These are phyloP conservation scores for Lanmaoa pseudosensibilis DNA, from an alignment of 768 basidiomycete species.

Conservation along the genomic window DNA sequence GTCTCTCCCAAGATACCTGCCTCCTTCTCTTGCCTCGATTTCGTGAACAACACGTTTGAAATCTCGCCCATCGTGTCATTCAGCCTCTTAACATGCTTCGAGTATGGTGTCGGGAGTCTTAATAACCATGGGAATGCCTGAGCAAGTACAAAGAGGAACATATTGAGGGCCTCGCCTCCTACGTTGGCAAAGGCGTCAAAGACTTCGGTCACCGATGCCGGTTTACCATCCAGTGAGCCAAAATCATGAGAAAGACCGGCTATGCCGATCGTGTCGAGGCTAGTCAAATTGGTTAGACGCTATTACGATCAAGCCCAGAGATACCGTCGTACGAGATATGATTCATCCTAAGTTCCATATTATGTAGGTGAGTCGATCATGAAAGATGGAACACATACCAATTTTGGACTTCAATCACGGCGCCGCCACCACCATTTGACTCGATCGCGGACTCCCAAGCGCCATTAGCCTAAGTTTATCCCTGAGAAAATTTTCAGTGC, in stretches of 20 bases:
- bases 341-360: constrained; percentile 39
- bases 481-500: not conserved
- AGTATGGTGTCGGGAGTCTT: constrained; percentile 32
- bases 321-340: constrained; percentile 37
- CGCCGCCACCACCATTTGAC: constrained; percentile 21
- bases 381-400: constrained; percentile 35
- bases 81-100: constrained; percentile 25
- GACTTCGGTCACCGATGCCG: constrained; percentile 21
- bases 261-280: constrained; percentile 46
- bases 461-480: constrained; percentile 27
- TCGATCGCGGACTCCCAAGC: constrained; percentile 34
- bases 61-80: constrained; percentile 35
- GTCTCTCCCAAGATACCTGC: constrained; percentile 27
- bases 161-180: constrained; percentile 4
- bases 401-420: constrained; percentile 47
- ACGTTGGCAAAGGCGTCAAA: constrained; percentile 27
- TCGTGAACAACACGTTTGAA: constrained; percentile 33
- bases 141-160: constrained; percentile 26
- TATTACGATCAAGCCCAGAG: not conserved
- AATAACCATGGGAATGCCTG: constrained; percentile 32
- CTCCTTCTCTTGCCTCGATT: constrained; percentile 35
- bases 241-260: constrained; percentile 49
- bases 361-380: not conserved
- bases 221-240: constrained; percentile 39
- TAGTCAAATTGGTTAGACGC: constrained; percentile 5